A percentile compares a stretch with the other conserved stretches of the same genome.
Evolutionary conservation across 2,329 filamentous ascomycete genomes (phyloP).

Genomic region (Curvularia sp.): DNA sequence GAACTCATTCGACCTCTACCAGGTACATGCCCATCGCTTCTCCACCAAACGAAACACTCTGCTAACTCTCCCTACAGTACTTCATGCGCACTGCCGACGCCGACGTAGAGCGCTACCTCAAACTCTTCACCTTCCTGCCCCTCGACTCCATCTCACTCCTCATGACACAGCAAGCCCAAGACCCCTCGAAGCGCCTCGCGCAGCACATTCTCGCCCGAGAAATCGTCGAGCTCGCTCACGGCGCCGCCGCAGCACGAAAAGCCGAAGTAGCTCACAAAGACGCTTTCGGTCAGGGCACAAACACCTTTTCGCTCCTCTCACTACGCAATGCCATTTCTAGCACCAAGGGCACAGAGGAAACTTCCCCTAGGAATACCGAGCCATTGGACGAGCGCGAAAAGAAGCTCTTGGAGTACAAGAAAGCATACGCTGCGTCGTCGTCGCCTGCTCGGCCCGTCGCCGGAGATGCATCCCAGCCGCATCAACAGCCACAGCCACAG

Average conservation of each 20-base stretch:
- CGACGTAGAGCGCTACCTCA: constrained; percentile 81
- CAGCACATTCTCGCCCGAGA: constrained; percentile 86
- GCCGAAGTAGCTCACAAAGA: constrained; percentile 65
- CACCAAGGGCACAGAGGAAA: constrained; percentile 5
- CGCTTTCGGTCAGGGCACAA: constrained; percentile 49
- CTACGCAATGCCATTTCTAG: constrained; percentile 30
- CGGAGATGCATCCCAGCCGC: constrained; percentile 23
- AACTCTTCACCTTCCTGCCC: constrained; percentile 89
- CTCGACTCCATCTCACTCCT: constrained; percentile 68
- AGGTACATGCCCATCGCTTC: constrained; percentile 51
- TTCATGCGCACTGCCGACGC: constrained; percentile 83
- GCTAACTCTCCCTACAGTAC: constrained; percentile 62
- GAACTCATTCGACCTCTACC: constrained; percentile 82
- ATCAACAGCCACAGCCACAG: background rate
- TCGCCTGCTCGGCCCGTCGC: constrained; percentile 23
- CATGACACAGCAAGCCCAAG: constrained; percentile 70
- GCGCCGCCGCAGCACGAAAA: constrained; percentile 66
- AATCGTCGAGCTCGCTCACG: constrained; percentile 81
- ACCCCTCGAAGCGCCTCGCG: constrained; percentile 75
- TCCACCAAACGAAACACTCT: background rate
- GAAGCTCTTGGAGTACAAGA: constrained; percentile 35
- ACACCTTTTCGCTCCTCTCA: constrained; percentile 37
- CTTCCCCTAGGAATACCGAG: background rate
- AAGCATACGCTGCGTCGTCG: constrained; percentile 31
- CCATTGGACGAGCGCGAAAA: constrained; percentile 20